These are phyloP conservation scores for Saturnispora zaruensis DNA, from an alignment of 805 yeast genomes.

Conservation along the genomic window DNA sequence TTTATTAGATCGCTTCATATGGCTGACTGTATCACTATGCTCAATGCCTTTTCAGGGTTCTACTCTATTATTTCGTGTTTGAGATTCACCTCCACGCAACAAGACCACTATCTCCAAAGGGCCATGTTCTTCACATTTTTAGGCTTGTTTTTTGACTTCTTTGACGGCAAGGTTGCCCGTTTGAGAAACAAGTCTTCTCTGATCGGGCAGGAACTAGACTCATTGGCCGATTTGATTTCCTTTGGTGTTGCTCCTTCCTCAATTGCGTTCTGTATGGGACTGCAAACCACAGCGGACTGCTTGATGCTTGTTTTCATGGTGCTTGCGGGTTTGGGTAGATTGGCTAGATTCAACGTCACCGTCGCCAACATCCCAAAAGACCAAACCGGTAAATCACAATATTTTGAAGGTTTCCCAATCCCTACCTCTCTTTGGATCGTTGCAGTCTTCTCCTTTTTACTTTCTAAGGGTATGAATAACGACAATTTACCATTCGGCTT, in stretches of 20 bases:
- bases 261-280: conserved; percentile 85
- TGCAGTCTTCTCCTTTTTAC: conserved; percentile 58
- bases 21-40: conserved; percentile 92
- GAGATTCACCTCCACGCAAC: conserved; percentile 65
- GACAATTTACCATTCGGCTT: conserved; percentile 58
- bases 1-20: conserved; percentile 81
- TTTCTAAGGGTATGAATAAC: conserved; percentile 35
- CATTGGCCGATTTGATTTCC: conserved; percentile 88
- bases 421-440: conserved; percentile 82
- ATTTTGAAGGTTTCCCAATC: conserved; percentile 94
- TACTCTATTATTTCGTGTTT: conserved; percentile 81
- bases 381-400: conserved; percentile 73
- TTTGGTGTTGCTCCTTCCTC: conserved; percentile 95
- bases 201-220: conserved; percentile 96
- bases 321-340: conserved; percentile 84
- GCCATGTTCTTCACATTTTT: conserved; percentile 83
- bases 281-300: conserved; percentile 76
- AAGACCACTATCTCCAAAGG: conserved; percentile 65
- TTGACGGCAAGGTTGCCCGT: conserved; percentile 96
- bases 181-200: conserved; percentile 83
- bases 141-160: conserved; percentile 91
- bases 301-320: conserved; percentile 75
- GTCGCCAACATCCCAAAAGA: conserved; percentile 92
- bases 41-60: conserved; percentile 92
- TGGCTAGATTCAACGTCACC: conserved; percentile 93